Percentiles rank a stretch among this genome's conserved stretches.
Conservation (phyloP, 345 rosid species). For the Garcia nutans region DNA sequence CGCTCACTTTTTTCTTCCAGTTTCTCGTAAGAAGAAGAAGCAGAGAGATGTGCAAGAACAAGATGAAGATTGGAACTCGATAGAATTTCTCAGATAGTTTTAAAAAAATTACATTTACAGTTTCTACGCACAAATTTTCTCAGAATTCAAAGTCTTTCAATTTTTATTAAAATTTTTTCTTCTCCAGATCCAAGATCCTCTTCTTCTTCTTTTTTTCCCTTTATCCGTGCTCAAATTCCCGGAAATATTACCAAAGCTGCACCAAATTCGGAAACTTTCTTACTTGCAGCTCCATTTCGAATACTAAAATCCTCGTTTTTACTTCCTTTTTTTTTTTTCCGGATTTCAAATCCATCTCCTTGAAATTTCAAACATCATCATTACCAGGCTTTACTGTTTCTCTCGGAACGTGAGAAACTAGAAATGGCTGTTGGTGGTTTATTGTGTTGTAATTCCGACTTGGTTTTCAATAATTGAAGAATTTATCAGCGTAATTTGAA, state of each 20-base stretch:
- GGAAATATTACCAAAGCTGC: not conserved
- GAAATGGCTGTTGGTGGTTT: not conserved
- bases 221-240: not conserved
- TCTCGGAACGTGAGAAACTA: too few relatives aligned
- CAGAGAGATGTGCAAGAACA: too few relatives aligned
- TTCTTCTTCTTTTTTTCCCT: not conserved
- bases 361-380: not conserved
- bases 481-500: not conserved
- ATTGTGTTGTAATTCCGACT: not conserved
- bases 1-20: too few relatives aligned
- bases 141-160: not conserved
- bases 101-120: too few relatives aligned
- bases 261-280: not conserved
- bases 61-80: not conserved
- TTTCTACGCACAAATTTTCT: not conserved
- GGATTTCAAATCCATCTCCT: not conserved
- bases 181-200: constrained; percentile 29
- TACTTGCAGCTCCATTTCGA: not conserved
- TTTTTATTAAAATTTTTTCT: not conserved
- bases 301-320: not conserved
- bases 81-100: too few relatives aligned
- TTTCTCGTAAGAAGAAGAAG: not conserved
- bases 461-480: constrained; percentile 1
- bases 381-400: not conserved
- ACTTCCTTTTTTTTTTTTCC: not conserved